phyloP scores from a whole-genome alignment of 768 basidiomycete genomes.

The Pleurotus eryngii region DNA sequence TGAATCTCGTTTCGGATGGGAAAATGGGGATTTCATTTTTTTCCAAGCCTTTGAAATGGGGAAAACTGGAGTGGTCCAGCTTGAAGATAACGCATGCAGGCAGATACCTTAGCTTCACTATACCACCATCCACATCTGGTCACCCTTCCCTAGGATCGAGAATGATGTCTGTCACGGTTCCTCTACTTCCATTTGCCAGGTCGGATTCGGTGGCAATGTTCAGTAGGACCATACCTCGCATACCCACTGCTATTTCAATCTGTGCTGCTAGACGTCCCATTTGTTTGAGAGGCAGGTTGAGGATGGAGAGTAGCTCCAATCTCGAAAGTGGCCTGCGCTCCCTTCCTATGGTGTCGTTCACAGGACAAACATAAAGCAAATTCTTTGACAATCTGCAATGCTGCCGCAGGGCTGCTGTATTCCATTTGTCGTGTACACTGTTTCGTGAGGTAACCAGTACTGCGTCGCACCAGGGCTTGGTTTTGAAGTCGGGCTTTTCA shows the following conservation, averaged over 20 bases:
- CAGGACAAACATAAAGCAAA: slow-evolving; percentile 22
- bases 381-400: slow-evolving; percentile 15
- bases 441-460: slow-evolving; percentile 36
- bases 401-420: slow-evolving; percentile 20
- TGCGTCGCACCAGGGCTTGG: slow-evolving; percentile 28
- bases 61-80: slow-evolving; percentile 15
- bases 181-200: slow-evolving; percentile 9
- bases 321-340: slow-evolving; percentile 10
- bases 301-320: not conserved
- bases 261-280: slow-evolving; percentile 12
- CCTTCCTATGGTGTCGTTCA: slow-evolving; percentile 23
- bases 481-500: slow-evolving; percentile 18
- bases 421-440: slow-evolving; percentile 32
- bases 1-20: slow-evolving; percentile 9
- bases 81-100: slow-evolving; percentile 30
- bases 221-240: slow-evolving; percentile 30
- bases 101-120: slow-evolving; percentile 22
- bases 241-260: slow-evolving; percentile 23
- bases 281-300: not conserved
- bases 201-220: too few species aligned
- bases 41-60: slow-evolving; percentile 21
- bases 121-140: slow-evolving; percentile 1
- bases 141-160: slow-evolving; percentile 27
- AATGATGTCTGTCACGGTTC: slow-evolving; percentile 24
- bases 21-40: slow-evolving; percentile 23